A percentile compares a stretch with the other conserved stretches of the same genome.
phyloP scores from a whole-genome alignment of 2,329 filamentous ascomycete species.

The Coleophoma cylindrospora region DNA sequence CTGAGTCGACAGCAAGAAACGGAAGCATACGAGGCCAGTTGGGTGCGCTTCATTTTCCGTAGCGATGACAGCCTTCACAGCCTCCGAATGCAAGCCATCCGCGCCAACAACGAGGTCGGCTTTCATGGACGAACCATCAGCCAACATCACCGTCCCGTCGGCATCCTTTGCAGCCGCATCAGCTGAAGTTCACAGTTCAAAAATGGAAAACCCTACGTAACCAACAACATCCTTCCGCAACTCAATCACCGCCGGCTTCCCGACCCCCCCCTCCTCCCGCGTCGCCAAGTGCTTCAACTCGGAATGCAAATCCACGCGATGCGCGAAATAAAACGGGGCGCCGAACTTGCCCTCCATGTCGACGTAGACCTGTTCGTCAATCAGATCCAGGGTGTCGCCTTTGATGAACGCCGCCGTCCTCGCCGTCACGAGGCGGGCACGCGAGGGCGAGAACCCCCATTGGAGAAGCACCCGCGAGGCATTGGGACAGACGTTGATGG shows the following conservation, averaged over 20 bases:
- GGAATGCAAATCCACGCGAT: constrained; percentile 35
- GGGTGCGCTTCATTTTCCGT: not conserved
- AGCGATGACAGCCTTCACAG: constrained; percentile 11
- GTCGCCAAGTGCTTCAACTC: constrained; percentile 26
- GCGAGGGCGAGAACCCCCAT: constrained; percentile 27
- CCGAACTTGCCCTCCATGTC: constrained; percentile 1
- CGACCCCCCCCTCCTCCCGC: constrained; percentile 11
- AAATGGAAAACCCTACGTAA: too few relatives aligned
- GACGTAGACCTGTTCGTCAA: not conserved
- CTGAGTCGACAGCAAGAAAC: constrained; percentile 26
- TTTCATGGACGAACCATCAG: too few relatives aligned
- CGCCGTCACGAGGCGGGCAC: not conserved
- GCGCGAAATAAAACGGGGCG: constrained; percentile 16
- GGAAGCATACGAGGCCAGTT: constrained; percentile 18
- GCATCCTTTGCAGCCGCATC: too few relatives aligned
- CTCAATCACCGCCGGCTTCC: constrained; percentile 17
- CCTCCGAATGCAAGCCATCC: not conserved
- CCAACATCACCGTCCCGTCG: too few relatives aligned
- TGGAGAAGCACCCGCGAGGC: constrained; percentile 24
- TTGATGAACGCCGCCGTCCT: constrained; percentile 7
- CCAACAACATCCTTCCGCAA: constrained; percentile 5
- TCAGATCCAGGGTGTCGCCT: constrained; percentile 6
- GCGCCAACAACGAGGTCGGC: too few relatives aligned
- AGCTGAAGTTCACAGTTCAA: too few relatives aligned
- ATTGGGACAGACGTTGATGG: constrained; percentile 33